A percentile compares a stretch with the other conserved stretches of the same genome.
phyloP scores from a whole-genome alignment of 306 rosid species.

The Crataegus laevigata region DNA sequence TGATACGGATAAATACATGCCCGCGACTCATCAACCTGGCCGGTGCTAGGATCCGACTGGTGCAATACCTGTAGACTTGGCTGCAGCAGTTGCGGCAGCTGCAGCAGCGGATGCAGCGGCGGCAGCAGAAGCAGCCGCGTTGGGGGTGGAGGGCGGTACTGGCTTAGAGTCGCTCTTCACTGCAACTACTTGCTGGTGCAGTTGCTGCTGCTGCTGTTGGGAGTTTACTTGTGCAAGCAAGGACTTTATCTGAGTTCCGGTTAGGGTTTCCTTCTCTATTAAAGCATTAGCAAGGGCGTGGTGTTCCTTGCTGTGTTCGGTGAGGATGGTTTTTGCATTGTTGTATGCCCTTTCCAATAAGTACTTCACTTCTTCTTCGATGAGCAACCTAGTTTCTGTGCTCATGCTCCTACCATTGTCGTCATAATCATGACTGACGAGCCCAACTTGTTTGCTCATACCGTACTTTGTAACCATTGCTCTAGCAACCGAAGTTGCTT shows the following conservation, averaged over 20 bases:
- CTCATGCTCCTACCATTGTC: constrained; percentile 89
- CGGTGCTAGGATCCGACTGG: constrained; percentile 55
- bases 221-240: constrained; percentile 52
- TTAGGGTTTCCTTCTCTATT: constrained; percentile 65
- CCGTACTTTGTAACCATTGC: constrained; percentile 86
- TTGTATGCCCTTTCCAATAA: constrained; percentile 64
- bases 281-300: constrained; percentile 82
- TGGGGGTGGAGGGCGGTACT: constrained; percentile 49
- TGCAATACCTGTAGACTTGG: constrained; percentile 66
- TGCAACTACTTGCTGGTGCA: constrained; percentile 26
- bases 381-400: constrained; percentile 83
- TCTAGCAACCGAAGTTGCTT: constrained; percentile 75
- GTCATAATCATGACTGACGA: constrained; percentile 60
- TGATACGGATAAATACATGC: constrained; percentile 11
- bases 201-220: constrained; percentile 31
- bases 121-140: constrained; percentile 58
- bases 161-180: constrained; percentile 45
- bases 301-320: constrained; percentile 66
- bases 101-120: constrained; percentile 62
- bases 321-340: constrained; percentile 81
- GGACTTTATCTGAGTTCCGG: constrained; percentile 63
- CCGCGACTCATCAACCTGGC: constrained; percentile 2
- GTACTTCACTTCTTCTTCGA: constrained; percentile 72
- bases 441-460: constrained; percentile 81
- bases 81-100: constrained; percentile 66